phyloP scores from a whole-genome alignment of 2,329 filamentous ascomycete genomes.

The Scedosporium dehoogii region DNA sequence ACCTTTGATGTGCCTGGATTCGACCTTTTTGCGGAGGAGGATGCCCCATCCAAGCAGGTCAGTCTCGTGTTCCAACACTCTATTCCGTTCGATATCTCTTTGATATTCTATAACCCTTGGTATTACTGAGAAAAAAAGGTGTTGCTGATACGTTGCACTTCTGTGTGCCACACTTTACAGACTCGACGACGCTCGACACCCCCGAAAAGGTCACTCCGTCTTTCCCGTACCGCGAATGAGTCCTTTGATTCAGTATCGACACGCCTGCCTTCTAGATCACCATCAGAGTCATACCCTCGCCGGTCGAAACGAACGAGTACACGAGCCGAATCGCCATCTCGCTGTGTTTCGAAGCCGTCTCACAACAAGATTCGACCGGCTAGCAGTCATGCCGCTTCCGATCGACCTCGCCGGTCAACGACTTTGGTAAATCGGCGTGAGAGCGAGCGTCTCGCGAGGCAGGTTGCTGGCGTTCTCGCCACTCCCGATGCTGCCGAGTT shows the following conservation, averaged over 20 bases:
- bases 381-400: conserved; percentile 15
- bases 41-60: conserved; percentile 18
- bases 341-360: conserved; percentile 4
- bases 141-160: neutral
- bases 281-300: conserved; percentile 22
- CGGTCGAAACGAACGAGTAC: conserved; percentile 18
- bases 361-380: neutral
- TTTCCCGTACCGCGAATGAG: neutral
- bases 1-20: conserved; percentile 57
- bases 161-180: neutral
- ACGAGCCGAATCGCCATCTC: conserved; percentile 18
- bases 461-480: conserved; percentile 29
- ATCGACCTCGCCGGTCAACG: conserved; percentile 25
- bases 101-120: neutral
- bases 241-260: conserved; percentile 6
- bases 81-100: neutral
- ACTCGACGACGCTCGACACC: conserved; percentile 5
- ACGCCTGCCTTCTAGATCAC: conserved; percentile 22
- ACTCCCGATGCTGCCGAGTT: conserved; percentile 50
- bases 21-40: conserved; percentile 29
- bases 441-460: conserved; percentile 5
- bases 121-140: neutral
- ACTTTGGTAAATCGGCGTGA: conserved; percentile 15
- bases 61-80: neutral
- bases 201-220: neutral